These are phyloP conservation scores for Verbena officinalis DNA, from an alignment of 257 asterid genomes.

Conservation along the genomic window DNA sequence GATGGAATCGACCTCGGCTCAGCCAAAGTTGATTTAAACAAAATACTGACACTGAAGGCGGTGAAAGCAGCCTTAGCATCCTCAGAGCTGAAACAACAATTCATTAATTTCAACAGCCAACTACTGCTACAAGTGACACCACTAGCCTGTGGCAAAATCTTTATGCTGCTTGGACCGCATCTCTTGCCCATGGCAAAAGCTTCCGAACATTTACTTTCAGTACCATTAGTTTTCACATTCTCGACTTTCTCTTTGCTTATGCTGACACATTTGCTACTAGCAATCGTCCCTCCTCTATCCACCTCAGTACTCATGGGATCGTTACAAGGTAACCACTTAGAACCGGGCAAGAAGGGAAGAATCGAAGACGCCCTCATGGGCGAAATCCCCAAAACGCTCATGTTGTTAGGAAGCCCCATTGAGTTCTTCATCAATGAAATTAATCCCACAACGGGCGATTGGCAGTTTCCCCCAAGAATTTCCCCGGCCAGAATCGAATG, in stretches of 20 bases:
- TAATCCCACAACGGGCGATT: slow-evolving; percentile 53
- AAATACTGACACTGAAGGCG: slow-evolving; percentile 78
- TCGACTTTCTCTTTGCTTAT: slow-evolving; percentile 17
- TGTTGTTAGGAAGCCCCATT: slow-evolving; percentile 33
- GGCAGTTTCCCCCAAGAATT: slow-evolving; percentile 41
- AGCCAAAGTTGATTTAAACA: slow-evolving; percentile 85
- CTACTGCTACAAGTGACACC: slow-evolving; percentile 31
- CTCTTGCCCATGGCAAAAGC: slow-evolving; percentile 45
- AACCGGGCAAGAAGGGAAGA: slow-evolving; percentile 57
- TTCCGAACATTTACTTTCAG: slow-evolving; percentile 44
- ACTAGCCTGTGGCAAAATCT: slow-evolving; percentile 28
- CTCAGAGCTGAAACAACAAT: slow-evolving; percentile 57
- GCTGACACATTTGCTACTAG: neutral
- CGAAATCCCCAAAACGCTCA: slow-evolving; percentile 51
- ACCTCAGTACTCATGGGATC: slow-evolving; percentile 47
- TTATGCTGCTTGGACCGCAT: slow-evolving; percentile 36
- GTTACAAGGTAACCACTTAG: slow-evolving; percentile 71
- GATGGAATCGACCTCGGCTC: slow-evolving; percentile 98
- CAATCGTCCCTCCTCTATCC: slow-evolving; percentile 64
- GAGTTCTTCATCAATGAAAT: slow-evolving; percentile 62
- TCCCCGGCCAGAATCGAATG: slow-evolving; percentile 50
- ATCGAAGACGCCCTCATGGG: slow-evolving; percentile 52
- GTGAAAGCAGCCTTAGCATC: slow-evolving; percentile 91
- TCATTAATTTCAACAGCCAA: slow-evolving; percentile 72
- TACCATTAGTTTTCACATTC: slow-evolving; percentile 25